A percentile compares a stretch with the other conserved stretches of the same genome.
These are phyloP conservation scores for Dianthus caryophyllus DNA, from an alignment of 148 eudicot species.

Conservation along the genomic window DNA sequence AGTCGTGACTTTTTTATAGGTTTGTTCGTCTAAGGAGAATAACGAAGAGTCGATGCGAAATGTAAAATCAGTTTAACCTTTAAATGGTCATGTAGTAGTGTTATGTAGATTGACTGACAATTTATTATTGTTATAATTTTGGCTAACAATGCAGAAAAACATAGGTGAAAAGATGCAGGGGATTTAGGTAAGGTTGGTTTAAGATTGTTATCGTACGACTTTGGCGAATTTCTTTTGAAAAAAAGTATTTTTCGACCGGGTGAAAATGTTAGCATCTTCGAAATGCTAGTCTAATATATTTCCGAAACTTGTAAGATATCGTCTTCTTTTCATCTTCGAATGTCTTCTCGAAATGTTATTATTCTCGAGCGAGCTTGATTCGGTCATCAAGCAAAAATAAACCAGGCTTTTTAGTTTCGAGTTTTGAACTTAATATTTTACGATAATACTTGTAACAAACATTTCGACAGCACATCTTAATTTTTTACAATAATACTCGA, in stretches of 20 bases:
- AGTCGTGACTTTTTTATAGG: conserved; percentile 16
- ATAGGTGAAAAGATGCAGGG: conserved; percentile 1
- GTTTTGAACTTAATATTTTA: too few relatives aligned
- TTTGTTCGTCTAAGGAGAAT: conserved; percentile 10
- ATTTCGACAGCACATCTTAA: too few relatives aligned
- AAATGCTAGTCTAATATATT: too few relatives aligned
- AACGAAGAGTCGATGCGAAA: conserved; percentile 11
- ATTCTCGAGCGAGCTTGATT: too few relatives aligned
- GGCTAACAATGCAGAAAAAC: conserved; percentile 10
- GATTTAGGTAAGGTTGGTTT: conserved; percentile 11
- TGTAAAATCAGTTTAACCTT: conserved; percentile 18
- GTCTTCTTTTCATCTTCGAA: too few relatives aligned
- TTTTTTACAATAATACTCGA: too few relatives aligned
- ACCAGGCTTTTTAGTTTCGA: too few relatives aligned
- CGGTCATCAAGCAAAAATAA: too few relatives aligned
- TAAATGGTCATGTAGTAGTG: conserved; percentile 17
- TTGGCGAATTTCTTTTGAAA: background rate
- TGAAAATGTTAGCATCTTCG: background rate
- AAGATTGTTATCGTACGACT: conserved; percentile 1
- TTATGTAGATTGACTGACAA: conserved; percentile 29
- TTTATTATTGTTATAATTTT: background rate
- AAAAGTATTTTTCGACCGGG: background rate
- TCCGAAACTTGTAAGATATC: too few relatives aligned
- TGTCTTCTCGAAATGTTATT: too few relatives aligned
- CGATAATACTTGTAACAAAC: too few relatives aligned